Evolutionary conservation across 169 alveolate species (phyloP), one percentile per base, ranked within the genome.

Genomic region (Plasmodium chabaudi): DNA sequence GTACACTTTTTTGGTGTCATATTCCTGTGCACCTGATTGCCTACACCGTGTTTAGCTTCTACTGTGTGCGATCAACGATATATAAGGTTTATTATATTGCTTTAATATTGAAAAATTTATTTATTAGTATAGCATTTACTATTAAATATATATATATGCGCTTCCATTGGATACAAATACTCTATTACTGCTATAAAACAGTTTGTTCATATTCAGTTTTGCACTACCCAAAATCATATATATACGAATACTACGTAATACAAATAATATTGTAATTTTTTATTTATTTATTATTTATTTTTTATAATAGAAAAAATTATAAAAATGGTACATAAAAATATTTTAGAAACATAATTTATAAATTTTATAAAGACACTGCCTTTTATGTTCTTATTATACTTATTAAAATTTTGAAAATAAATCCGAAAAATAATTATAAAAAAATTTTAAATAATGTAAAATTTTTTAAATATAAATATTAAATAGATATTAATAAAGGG

Each of bases 21-120:
- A n/a, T 47, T 55, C 27, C 47, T 63, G 77, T 77, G 88, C 88
- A 77, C 88, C 88, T 47, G 68, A 59, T 77, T 77, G 88, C 88
- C 88, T 77, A 63, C 69, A 72, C 60, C 51, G 57, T 57, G 53
- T 13, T 53, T 44, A 34, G 23, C 13, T 25, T 61, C 68, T 63
- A 27, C 57, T 34, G 68, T 57, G 68, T 15, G 87, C 71, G 87
- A 57, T 10, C 34, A 25, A 46, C 34, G 44, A 42, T 13, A 71
- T 25, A 21, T 49, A 72, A 64, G 87, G 53, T 61, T 57, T 51
- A 72, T 15, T 34, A 21, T 25, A 53, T 42, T 19, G 19, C 19
- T 57, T 57, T 57, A 15, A 17, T 60, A 17, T 55, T 55, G 15
- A 15, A 15, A 10, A 6, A 15, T 55, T 55, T 55, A 15, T 55